Evolutionary conservation across 73 alveolate genomes (phyloP), one percentile per base, ranked within the genome.

Genomic region (Paramecium caudatum): DNA sequence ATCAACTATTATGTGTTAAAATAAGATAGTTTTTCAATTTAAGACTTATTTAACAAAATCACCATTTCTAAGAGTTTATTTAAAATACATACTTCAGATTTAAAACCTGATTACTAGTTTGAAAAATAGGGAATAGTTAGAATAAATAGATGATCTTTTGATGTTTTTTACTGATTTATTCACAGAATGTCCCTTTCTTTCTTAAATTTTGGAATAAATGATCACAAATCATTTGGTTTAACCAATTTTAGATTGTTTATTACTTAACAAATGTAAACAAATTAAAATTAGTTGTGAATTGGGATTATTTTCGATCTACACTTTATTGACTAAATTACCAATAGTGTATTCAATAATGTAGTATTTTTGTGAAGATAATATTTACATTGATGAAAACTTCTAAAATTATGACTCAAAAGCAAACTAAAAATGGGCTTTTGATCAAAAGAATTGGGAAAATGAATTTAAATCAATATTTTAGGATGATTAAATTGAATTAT

Each of bases 21-120:
- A 10, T 23, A 55, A 55, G 30, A 55, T 55, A 10, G 30, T 55
- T 37, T 10, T 19, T 23, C 46, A 55, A 21, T 55, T 55, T 55
- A 55, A 55, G 30, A 37, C 23, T 55, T 55, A 55, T 55, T 43
- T 55, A 19, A 55, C 80, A 55, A 27, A 37, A 5, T 55, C 80
- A 0, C 80, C 80, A 2, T 55, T 55, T 3, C 23, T 19, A 9
- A 8, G 30, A 55, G 80, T 55, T 37, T 55, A 55, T 21, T 12
- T 19, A 1, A 55, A 55, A 55, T 55, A 55, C 30, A 55, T 55
- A 23, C 23, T 55, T 0, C 80, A 55, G 30, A 55, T 55, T 1
- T 55, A 55, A 55, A 15, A 55, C 5, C 2, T 55, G 41, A 17
- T 55, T 0, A 16, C 80, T 0, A 55, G 30, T 55, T 2, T 55